These are phyloP conservation scores for Centella asiatica DNA, from an alignment of 129 eudicot genomes.

Conservation along the genomic window DNA sequence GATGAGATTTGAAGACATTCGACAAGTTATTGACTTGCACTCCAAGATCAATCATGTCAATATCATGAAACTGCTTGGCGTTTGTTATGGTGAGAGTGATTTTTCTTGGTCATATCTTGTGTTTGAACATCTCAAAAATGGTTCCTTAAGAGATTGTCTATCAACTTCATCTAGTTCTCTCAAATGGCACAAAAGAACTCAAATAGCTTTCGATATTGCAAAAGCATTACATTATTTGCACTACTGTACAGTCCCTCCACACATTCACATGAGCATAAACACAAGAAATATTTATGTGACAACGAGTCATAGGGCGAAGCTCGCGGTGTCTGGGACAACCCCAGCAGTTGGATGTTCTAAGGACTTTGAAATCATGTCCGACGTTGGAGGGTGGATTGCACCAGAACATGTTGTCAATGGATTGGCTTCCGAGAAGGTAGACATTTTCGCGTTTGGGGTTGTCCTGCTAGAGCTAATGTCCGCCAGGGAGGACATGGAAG, in stretches of 20 bases:
- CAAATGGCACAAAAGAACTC: constrained; percentile 55
- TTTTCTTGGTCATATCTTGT: constrained; percentile 54
- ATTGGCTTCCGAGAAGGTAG: constrained; percentile 35
- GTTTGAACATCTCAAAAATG: constrained; percentile 44
- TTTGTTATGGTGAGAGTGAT: constrained; percentile 50
- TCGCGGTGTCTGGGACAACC: constrained; percentile 31
- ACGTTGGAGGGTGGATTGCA: constrained; percentile 12
- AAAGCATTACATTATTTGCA: constrained; percentile 70
- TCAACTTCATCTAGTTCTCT: constrained; percentile 25
- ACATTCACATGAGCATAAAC: constrained; percentile 33
- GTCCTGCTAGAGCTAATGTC: constrained; percentile 66
- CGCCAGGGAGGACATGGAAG: constrained; percentile 37
- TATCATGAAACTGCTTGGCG: constrained; percentile 55
- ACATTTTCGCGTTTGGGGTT: constrained; percentile 62
- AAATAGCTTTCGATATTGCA: constrained; percentile 66
- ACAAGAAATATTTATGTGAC: constrained; percentile 47
- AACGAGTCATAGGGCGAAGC: constrained; percentile 59
- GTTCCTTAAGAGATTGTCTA: constrained; percentile 50
- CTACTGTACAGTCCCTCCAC: constrained; percentile 51
- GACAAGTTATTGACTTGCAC: constrained; percentile 56
- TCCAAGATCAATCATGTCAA: constrained; percentile 65
- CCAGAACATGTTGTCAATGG: constrained; percentile 26
- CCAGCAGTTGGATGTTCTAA: constrained; percentile 10
- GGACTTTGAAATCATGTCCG: constrained; percentile 23
- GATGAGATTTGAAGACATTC: constrained; percentile 46